These are phyloP conservation scores for Cordyceps militaris DNA, from an alignment of 2,329 filamentous ascomycete species.

Conservation along the genomic window DNA sequence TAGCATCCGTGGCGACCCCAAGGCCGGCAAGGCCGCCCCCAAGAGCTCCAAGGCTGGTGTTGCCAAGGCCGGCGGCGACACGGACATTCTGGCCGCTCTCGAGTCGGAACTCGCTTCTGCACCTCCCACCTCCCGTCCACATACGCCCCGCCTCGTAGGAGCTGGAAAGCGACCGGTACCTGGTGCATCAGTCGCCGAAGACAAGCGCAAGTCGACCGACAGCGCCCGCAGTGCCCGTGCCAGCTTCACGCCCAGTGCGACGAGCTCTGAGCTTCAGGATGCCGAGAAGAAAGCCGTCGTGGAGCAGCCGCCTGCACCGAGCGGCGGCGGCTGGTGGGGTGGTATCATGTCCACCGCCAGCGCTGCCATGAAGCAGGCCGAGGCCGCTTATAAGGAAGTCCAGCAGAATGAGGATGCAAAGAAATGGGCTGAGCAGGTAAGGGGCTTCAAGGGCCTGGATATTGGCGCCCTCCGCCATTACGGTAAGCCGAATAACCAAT, in stretches of 20 bases:
- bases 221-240: constrained; percentile 65
- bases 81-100: constrained; percentile 82
- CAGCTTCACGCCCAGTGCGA: constrained; percentile 62
- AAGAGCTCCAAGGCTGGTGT: constrained; percentile 40
- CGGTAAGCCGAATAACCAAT: constrained; percentile 21
- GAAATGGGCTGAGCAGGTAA: constrained; percentile 91
- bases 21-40: constrained; percentile 40
- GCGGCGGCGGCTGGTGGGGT: constrained; percentile 80
- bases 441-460: constrained; percentile 55
- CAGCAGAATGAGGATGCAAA: constrained; percentile 95
- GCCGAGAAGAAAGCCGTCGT: constrained; percentile 43
- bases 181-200: constrained; percentile 54
- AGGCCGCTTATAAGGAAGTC: constrained; percentile 88
- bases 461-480: constrained; percentile 61
- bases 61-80: constrained; percentile 44
- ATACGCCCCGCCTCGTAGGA: constrained; percentile 67
- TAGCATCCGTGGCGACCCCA: constrained; percentile 48
- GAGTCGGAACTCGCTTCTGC: constrained; percentile 65
- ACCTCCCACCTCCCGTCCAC: constrained; percentile 66
- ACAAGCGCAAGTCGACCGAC: constrained; percentile 73
- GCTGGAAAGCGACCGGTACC: constrained; percentile 39
- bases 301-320: constrained; percentile 33
- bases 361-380: constrained; percentile 76
- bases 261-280: constrained; percentile 55
- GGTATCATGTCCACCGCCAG: constrained; percentile 71